Conservation (phyloP, 768 basidiomycete species). For the Polyporus arcularius region DNA sequence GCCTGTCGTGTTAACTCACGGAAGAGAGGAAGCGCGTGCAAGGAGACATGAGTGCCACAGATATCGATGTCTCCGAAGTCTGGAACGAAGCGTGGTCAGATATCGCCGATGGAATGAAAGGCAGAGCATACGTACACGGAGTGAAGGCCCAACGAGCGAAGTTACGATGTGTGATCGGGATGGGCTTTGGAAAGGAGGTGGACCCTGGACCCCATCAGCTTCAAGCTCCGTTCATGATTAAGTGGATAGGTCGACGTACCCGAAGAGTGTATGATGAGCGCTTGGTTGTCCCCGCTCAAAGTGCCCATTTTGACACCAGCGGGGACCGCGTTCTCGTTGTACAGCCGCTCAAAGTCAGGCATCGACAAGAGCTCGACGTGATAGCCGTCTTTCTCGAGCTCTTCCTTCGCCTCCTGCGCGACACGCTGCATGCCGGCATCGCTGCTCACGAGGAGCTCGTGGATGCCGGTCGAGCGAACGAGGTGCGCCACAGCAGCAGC, state of each 20-base stretch:
- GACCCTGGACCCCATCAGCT: slow-evolving; percentile 20
- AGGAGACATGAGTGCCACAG: slow-evolving; percentile 14
- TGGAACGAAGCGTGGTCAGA: neutral
- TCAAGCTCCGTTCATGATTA: too few relatives aligned
- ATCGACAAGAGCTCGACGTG: slow-evolving; percentile 10
- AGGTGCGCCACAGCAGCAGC: slow-evolving; percentile 33
- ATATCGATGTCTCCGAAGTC: slow-evolving; percentile 21
- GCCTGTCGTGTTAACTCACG: slow-evolving; percentile 15
- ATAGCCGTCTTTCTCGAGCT: slow-evolving; percentile 8
- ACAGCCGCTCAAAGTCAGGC: slow-evolving; percentile 21
- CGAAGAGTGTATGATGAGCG: slow-evolving; percentile 19
- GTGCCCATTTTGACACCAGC: neutral
- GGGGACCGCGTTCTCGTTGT: neutral
- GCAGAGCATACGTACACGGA: slow-evolving; percentile 3
- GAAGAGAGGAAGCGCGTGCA: slow-evolving; percentile 28
- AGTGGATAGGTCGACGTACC: neutral
- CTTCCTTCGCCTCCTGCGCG: slow-evolving; percentile 15
- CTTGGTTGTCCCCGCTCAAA: neutral
- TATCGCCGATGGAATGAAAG: too few relatives aligned
- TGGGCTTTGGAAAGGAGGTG: slow-evolving; percentile 32
- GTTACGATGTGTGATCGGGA: slow-evolving; percentile 20
- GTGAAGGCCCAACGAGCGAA: slow-evolving; percentile 19
- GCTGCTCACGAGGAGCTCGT: slow-evolving; percentile 23
- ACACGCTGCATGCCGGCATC: slow-evolving; percentile 21
- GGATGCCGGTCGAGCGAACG: slow-evolving; percentile 23